Conservation (phyloP, 306 rosid genomes). For the Cucurbita maxima region DNA sequence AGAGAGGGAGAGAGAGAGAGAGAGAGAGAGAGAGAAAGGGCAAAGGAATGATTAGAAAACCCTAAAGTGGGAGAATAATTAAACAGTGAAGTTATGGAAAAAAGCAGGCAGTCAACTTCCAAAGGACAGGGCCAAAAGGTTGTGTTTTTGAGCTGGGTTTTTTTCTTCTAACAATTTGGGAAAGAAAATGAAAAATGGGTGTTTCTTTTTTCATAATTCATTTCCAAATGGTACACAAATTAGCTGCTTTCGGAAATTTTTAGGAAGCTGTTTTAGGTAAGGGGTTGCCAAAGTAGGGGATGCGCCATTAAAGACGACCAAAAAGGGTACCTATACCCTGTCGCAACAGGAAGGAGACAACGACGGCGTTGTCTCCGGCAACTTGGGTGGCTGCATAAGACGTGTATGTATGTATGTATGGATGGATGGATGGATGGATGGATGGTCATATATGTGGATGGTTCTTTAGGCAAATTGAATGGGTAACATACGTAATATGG, state of each 20-base stretch:
- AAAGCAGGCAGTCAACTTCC: slow-evolving; percentile 6
- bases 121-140: slow-evolving; percentile 3
- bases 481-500: not conserved
- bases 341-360: not conserved
- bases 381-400: not conserved
- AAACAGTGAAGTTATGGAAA: slow-evolving; percentile 8
- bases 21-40: not conserved
- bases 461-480: not conserved
- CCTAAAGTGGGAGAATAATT: slow-evolving; percentile 10
- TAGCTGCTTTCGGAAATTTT: not conserved
- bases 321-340: not conserved
- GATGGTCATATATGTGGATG: not conserved
- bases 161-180: not conserved
- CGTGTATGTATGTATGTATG: too few relatives aligned
- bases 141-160: not conserved
- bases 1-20: not conserved
- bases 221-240: not conserved
- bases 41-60: slow-evolving; percentile 1
- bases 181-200: not conserved
- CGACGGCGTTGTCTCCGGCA: not conserved
- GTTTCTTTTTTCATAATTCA: too few relatives aligned
- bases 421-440: too few relatives aligned
- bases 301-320: not conserved
- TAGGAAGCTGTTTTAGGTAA: not conserved
- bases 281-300: not conserved